Evolutionary conservation across 495 filamentous ascomycete species (phyloP).

Genomic region (Aspergillus sclerotiicarbonarius): DNA sequence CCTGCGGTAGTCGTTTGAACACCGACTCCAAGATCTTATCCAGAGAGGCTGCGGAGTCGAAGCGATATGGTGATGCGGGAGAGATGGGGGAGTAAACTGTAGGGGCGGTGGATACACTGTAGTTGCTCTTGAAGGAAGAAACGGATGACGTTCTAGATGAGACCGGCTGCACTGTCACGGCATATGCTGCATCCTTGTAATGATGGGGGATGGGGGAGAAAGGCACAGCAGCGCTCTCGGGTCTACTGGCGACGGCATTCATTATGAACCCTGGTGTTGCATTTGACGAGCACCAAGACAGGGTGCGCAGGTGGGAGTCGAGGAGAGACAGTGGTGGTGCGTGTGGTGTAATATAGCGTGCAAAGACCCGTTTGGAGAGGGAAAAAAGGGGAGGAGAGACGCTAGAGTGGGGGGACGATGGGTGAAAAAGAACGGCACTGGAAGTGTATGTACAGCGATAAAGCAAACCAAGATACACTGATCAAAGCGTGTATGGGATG

Average conservation of each 20-base stretch:
- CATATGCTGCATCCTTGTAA: slow-evolving; percentile 28
- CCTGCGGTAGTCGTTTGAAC: slow-evolving; percentile 53
- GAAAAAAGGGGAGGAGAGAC: slow-evolving; percentile 1
- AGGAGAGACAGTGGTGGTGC: slow-evolving; percentile 2
- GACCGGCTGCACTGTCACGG: slow-evolving; percentile 31
- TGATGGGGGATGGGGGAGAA: slow-evolving; percentile 25
- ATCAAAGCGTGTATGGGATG: background rate
- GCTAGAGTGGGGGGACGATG: background rate
- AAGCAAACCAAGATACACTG: slow-evolving; percentile 5
- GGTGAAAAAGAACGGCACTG: background rate
- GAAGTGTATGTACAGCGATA: slow-evolving; percentile 3
- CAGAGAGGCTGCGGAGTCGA: slow-evolving; percentile 38
- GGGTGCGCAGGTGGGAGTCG: background rate
- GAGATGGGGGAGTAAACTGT: slow-evolving; percentile 41
- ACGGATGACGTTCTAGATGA: slow-evolving; percentile 40
- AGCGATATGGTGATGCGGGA: slow-evolving; percentile 36
- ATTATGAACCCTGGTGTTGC: slow-evolving; percentile 24
- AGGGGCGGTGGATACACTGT: slow-evolving; percentile 38
- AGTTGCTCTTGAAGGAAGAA: slow-evolving; percentile 43
- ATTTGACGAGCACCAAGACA: slow-evolving; percentile 16
- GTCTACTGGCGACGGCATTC: slow-evolving; percentile 46
- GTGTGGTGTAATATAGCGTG: background rate
- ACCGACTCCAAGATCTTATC: slow-evolving; percentile 34
- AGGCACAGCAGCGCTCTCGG: slow-evolving; percentile 35
- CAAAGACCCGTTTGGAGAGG: slow-evolving; percentile 11